These are phyloP conservation scores for Nepenthes alata DNA, from an alignment of 179 eudicot species.

Conservation along the genomic window DNA sequence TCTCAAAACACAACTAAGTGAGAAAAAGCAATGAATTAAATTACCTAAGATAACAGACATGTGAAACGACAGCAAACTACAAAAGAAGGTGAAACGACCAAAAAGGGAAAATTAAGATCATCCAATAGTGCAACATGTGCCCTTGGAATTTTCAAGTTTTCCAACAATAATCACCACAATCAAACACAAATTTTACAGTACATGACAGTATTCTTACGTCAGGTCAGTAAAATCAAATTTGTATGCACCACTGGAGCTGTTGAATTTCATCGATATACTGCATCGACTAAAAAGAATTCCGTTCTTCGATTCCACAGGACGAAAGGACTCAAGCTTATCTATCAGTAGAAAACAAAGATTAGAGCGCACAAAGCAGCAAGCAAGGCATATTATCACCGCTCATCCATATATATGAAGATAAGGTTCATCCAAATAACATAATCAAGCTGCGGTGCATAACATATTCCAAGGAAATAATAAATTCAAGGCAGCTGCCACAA, in stretches of 20 bases:
- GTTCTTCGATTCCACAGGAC: conserved; percentile 11
- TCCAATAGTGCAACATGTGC: neutral
- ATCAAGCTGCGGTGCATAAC: neutral
- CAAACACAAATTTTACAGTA: neutral
- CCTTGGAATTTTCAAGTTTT: neutral
- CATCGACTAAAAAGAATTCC: conserved; percentile 13
- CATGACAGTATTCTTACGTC: conserved; percentile 46
- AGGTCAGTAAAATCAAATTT: conserved; percentile 75
- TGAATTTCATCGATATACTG: conserved; percentile 26
- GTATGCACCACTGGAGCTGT: conserved; percentile 26
- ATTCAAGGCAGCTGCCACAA: too few species aligned
- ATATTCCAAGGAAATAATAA: too few species aligned
- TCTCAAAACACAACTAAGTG: too few species aligned
- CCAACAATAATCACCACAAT: neutral
- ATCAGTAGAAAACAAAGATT: conserved; percentile 8
- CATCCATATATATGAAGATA: neutral
- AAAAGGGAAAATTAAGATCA: too few species aligned
- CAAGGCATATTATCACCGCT: neutral
- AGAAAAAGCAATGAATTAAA: too few species aligned
- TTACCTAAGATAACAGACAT: too few species aligned
- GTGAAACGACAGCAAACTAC: too few species aligned
- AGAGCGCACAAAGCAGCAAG: conserved; percentile 5
- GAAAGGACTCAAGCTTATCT: conserved; percentile 19
- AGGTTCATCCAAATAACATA: neutral
- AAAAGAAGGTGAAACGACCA: too few species aligned